These are phyloP conservation scores for Rhizoctonia solani DNA, from an alignment of 1,284 basidiomycete species.

Conservation along the genomic window DNA sequence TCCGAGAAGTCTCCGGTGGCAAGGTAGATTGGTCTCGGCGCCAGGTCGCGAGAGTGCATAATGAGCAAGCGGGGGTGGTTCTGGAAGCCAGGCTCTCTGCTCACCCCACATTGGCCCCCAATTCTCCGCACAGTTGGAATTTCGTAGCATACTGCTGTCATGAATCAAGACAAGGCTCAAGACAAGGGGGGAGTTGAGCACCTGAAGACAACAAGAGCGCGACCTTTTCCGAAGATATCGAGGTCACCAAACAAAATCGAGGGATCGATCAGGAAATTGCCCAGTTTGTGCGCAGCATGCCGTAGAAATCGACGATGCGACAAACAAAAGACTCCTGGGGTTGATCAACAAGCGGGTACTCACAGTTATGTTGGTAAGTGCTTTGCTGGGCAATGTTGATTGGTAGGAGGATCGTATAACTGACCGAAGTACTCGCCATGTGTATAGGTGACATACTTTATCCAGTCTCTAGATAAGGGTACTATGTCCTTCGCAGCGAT, in stretches of 20 bases:
- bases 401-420: background rate
- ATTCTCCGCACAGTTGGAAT: slow-evolving; percentile 9
- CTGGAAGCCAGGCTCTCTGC: slow-evolving; percentile 8
- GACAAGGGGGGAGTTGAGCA: slow-evolving; percentile 20
- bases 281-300: slow-evolving; percentile 26
- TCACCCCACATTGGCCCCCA: background rate
- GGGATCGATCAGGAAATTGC: slow-evolving; percentile 33
- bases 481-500: slow-evolving; percentile 33
- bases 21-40: background rate
- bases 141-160: background rate
- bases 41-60: slow-evolving; percentile 1
- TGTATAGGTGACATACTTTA: slow-evolving; percentile 22
- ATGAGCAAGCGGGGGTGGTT: slow-evolving; percentile 7
- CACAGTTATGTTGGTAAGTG: slow-evolving; percentile 26
- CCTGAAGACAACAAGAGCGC: slow-evolving; percentile 31
- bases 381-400: background rate
- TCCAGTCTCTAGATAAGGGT: slow-evolving; percentile 20
- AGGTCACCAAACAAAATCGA: slow-evolving; percentile 12
- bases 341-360: slow-evolving; percentile 28
- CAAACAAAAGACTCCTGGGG: slow-evolving; percentile 16
- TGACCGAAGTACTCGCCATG: background rate
- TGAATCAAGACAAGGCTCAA: slow-evolving; percentile 20
- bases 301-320: slow-evolving; percentile 12
- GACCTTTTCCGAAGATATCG: slow-evolving; percentile 27
- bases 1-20: background rate